Base-by-base conservation (phyloP, 768 basidiomycete genomes). In the Amanita thiersii region DNA sequence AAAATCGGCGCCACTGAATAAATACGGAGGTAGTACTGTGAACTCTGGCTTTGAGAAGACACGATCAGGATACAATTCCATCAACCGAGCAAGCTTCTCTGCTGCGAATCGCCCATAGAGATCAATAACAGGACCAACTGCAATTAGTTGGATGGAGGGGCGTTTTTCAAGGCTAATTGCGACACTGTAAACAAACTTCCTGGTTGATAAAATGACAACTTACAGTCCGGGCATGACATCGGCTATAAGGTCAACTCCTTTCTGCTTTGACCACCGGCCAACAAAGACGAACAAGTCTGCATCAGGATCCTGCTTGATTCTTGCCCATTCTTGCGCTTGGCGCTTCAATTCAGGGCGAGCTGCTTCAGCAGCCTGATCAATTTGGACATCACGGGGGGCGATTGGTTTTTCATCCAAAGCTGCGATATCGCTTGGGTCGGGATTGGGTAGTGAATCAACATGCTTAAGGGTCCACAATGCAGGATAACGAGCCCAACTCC, bases 31-130 rank as follows among this genome's bases (percentile, higher is more conserved):
- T 18, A 96, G 67, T 1, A 87, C 84, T 10, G 92, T 96, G 63
- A 94, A 96, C 65, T 96, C 92, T 18, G 92, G 92, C 58, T 93
- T 94, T n/a, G 92, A 94, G 63, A 61, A 92, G 23, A 96, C 90
- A 18, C 90, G 84, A 50, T 90, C 89, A 0, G 92, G 92, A 56
- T 91, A 92, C 58, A 96, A 73, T 58, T 94, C 87, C 90, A 94
- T 94, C 37, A 96, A 70, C 35, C 92, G 79, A 10, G 81, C 82
- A 25, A 96, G 73, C 61, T 94, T 96, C 61, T 94, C 90, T 5
- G 92, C 92, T 9, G 92, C 92, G 51, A 96, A 94, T 33, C 92
- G 82, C 48, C 92, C 92, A 52, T 92, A 96, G 36, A 96, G 64
- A 63, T 96, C 92, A 49, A 96, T 94, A 53, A 96, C 92, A 20